A percentile compares a stretch with the other conserved stretches of the same genome.
Conservation (phyloP, 1,139 yeast species). For the Sugiyamaella paludigena region DNA sequence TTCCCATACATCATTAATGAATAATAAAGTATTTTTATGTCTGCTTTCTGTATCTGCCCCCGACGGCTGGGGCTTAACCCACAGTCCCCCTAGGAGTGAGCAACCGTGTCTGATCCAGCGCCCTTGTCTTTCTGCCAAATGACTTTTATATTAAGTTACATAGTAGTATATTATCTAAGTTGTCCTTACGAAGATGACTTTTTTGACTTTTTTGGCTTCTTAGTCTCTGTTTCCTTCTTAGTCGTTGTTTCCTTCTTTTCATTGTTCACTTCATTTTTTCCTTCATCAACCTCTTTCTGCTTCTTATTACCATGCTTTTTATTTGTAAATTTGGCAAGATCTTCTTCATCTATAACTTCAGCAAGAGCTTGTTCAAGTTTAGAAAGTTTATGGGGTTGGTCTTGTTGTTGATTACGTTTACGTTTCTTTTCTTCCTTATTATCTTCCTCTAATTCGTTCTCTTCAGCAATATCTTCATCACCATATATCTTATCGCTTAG, state of each 20-base stretch:
- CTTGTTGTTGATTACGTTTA: constrained; percentile 37
- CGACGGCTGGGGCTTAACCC: no score
- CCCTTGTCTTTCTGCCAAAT: no score
- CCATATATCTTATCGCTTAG: constrained; percentile 60
- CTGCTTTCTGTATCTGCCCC: not conserved
- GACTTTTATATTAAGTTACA: constrained; percentile 6
- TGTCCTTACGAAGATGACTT: not conserved
- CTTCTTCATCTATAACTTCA: constrained; percentile 73
- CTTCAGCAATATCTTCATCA: constrained; percentile 41
- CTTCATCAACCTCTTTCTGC: constrained; percentile 1
- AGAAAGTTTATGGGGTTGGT: constrained; percentile 42
- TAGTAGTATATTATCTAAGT: no score
- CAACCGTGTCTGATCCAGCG: no score
- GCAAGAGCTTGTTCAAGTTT: constrained; percentile 73
- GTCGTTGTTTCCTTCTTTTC: not conserved
- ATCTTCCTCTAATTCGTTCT: constrained; percentile 32
- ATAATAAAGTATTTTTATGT: not conserved
- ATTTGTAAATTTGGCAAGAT: constrained; percentile 40
- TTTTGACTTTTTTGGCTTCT: not conserved
- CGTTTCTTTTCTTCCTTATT: constrained; percentile 38
- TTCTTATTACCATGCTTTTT: constrained; percentile 30
- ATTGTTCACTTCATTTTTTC: constrained; percentile 1
- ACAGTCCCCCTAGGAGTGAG: no score
- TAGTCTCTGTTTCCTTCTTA: not conserved
- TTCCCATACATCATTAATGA: constrained; percentile 59